Percentiles rank a stretch among this genome's conserved stretches.
Conservation (phyloP, 345 rosid genomes). For the Citrus glauca region DNA sequence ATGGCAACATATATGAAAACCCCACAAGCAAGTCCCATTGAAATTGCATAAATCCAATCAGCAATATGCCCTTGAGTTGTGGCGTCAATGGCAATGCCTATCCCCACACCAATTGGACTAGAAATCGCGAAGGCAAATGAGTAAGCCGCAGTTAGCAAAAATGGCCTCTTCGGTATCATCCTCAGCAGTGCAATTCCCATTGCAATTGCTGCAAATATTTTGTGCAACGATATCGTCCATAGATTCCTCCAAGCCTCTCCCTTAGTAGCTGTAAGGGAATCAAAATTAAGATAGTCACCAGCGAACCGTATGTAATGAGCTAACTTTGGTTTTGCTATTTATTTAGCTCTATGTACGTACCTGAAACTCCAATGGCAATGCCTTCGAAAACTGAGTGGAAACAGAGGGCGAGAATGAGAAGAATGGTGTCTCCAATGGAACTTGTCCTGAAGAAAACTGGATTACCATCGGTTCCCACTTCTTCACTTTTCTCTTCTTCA, state of each 20-base stretch:
- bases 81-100: conserved; percentile 80
- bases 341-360: conserved; percentile 19
- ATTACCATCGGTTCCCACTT: conserved; percentile 17
- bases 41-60: conserved; percentile 73
- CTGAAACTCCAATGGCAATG: conserved; percentile 81
- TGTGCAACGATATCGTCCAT: conserved; percentile 85
- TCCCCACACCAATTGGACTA: conserved; percentile 75
- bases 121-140: conserved; percentile 77
- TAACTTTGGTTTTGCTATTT: too few species aligned
- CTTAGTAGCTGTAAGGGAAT: conserved; percentile 33
- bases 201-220: conserved; percentile 78
- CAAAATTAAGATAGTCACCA: background rate
- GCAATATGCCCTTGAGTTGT: conserved; percentile 59
- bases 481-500: conserved; percentile 31
- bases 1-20: conserved; percentile 74
- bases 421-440: conserved; percentile 60
- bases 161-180: conserved; percentile 75
- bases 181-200: conserved; percentile 86
- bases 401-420: conserved; percentile 71
- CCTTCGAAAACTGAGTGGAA: conserved; percentile 89
- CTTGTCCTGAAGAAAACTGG: conserved; percentile 41
- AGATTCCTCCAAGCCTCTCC: conserved; percentile 79
- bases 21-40: conserved; percentile 88
- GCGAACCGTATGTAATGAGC: too few species aligned
- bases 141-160: conserved; percentile 54